phyloP scores from a whole-genome alignment of 345 rosid genomes.

The Eucalyptus sp. region DNA sequence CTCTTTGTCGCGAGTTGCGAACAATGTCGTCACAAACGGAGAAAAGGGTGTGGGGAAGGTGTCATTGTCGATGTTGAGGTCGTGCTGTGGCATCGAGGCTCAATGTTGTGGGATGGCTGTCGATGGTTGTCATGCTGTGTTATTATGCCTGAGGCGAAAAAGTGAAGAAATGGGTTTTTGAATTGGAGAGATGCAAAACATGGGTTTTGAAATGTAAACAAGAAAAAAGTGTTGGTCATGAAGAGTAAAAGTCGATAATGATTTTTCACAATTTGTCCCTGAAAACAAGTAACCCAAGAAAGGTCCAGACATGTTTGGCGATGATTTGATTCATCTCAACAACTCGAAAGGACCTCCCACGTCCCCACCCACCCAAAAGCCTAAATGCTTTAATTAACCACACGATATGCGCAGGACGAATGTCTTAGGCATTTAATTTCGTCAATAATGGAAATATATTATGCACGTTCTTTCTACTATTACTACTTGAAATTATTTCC shows the following conservation, averaged over 20 bases:
- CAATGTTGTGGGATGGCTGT: background rate
- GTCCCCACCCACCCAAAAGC: background rate
- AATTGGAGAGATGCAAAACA: background rate
- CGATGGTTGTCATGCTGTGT: background rate
- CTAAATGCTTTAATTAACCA: no score
- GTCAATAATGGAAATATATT: background rate
- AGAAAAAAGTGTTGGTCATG: background rate
- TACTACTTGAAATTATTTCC: background rate
- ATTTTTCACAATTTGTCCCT: background rate
- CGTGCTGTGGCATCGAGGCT: background rate
- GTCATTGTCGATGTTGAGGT: background rate
- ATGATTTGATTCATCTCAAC: background rate
- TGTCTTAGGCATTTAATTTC: background rate
- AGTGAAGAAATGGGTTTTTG: background rate
- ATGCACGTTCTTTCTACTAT: background rate
- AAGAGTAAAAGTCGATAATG: background rate
- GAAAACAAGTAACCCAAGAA: background rate
- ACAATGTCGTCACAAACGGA: background rate
- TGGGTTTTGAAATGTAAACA: background rate
- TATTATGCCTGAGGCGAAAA: accelerated
- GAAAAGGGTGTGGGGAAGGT: background rate
- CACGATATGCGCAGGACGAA: background rate
- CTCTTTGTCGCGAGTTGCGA: background rate
- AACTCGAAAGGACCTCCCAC: background rate
- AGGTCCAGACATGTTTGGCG: background rate